Evolutionary conservation across 257 asterid species (phyloP), one percentile per base, ranked within the genome.

Genomic region (Avicennia marina): DNA sequence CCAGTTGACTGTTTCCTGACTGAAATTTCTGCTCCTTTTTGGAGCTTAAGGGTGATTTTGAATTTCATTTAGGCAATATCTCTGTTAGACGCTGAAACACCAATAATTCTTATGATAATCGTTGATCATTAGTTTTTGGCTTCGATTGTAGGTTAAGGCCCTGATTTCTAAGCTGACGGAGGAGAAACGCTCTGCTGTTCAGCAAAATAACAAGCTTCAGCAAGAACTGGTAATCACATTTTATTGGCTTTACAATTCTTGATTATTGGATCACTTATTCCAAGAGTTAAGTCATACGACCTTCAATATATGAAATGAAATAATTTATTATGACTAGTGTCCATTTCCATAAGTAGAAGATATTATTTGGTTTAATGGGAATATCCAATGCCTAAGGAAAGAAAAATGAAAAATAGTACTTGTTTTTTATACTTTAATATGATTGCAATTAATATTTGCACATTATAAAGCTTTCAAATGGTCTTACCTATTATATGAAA

Each of bases 121-220:
- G 15, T 48, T 5, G 27, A 32, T 26, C 2, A 19, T 46, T 54
- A 56, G 45, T 63, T 44, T 41, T 65, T 55, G 58, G 51, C 60
- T 68, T 58, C 41, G 46, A 53, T 51, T 82, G 60, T 77, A 86
- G 99, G 83, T 66, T 21, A 93, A 81, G 75, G 81, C 85, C 77
- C 73, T 86, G 53, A 68, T 93, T 66, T 70, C 87, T 31, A 86
- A 81, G 91, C 80, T 93, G 75, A 79, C 82, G 13, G 95, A 81
- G 58, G 97, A 93, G 85, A 89, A 81, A 63, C 77, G 70, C 41
- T 58, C 74, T 62, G 82, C 74, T 39, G 36, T 84, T 42, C 86
- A 74, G 83, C 94, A 76, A 80, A 89, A 72, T 68, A 84, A 62
- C 65, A 84, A 76, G 75, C 94, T 93, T 72, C 93, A 77, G 70